Conservation (phyloP, 1,284 basidiomycete species). For the Ceratobasidium sp. region DNA sequence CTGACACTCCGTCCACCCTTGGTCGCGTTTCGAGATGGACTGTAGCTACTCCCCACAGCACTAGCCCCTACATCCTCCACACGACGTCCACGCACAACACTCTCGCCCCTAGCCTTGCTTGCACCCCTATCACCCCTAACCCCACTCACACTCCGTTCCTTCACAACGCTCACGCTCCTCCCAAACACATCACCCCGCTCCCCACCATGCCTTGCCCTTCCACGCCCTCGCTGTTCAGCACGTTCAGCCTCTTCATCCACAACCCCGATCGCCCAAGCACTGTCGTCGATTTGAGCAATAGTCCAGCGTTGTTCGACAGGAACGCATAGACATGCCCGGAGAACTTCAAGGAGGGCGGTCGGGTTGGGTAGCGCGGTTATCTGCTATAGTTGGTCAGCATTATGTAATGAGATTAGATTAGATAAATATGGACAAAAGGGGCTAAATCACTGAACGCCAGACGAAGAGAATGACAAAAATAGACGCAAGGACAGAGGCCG, state of each 20-base stretch:
- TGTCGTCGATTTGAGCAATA: slow-evolving; percentile 78
- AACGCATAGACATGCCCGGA: slow-evolving; percentile 80
- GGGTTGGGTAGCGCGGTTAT: slow-evolving; percentile 69
- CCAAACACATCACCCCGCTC: slow-evolving; percentile 21
- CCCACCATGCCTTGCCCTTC: neutral
- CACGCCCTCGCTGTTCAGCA: slow-evolving; percentile 6
- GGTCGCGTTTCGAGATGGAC: slow-evolving; percentile 30
- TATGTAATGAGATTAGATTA: slow-evolving; percentile 13
- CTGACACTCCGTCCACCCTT: slow-evolving; percentile 16
- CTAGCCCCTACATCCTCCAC: slow-evolving; percentile 11
- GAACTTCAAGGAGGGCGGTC: slow-evolving; percentile 77
- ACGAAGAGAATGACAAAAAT: neutral
- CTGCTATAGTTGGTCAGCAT: slow-evolving; percentile 56
- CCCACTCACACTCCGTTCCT: slow-evolving; percentile 14
- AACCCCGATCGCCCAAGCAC: slow-evolving; percentile 86
- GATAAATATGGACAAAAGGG: slow-evolving; percentile 42
- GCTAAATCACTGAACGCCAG: slow-evolving; percentile 31
- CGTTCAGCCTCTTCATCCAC: slow-evolving; percentile 57
- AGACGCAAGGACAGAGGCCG: neutral
- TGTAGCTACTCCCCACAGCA: slow-evolving; percentile 38
- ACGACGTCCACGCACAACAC: slow-evolving; percentile 29
- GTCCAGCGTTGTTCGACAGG: slow-evolving; percentile 76
- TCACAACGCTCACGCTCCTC: slow-evolving; percentile 13
- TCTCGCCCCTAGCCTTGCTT: slow-evolving; percentile 24
- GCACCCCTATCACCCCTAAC: slow-evolving; percentile 21